Conservation (phyloP, 2,329 filamentous ascomycete species). For the Didymella arachidicola region DNA sequence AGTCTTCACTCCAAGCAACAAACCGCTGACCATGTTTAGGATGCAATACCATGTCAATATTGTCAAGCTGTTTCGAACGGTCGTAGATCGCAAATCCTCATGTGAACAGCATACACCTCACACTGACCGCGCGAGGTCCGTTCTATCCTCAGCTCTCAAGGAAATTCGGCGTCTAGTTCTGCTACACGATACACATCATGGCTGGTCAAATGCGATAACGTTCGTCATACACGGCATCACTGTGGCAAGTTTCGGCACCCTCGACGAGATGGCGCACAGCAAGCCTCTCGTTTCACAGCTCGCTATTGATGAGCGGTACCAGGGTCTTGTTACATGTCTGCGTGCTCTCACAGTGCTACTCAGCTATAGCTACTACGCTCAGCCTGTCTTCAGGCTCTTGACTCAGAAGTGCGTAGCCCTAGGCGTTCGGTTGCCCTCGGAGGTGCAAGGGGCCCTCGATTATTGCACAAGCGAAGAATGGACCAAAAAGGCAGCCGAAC, state of each 20-base stretch:
- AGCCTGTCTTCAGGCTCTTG: constrained; percentile 39
- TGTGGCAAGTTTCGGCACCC: constrained; percentile 35
- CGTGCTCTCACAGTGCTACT: constrained; percentile 34
- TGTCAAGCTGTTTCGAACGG: constrained; percentile 37
- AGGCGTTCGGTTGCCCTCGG: constrained; percentile 31
- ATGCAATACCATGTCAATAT: constrained; percentile 40
- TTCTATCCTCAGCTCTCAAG: constrained; percentile 28
- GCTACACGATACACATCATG: constrained; percentile 37
- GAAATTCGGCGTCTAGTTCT: constrained; percentile 36
- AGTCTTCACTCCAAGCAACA: neutral
- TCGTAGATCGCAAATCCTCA: constrained; percentile 22
- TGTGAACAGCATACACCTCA: constrained; percentile 26
- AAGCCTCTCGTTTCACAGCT: constrained; percentile 5
- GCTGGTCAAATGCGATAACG: constrained; percentile 37
- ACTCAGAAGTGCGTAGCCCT: constrained; percentile 38
- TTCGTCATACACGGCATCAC: constrained; percentile 39
- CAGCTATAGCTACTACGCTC: constrained; percentile 40
- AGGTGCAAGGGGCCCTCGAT: constrained; percentile 31
- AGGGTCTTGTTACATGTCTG: constrained; percentile 40
- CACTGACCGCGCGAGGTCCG: constrained; percentile 26
- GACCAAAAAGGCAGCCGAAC: constrained; percentile 36
- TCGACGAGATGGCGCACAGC: constrained; percentile 36
- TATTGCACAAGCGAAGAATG: constrained; percentile 41
- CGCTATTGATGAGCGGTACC: constrained; percentile 32
- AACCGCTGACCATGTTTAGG: constrained; percentile 27